phyloP scores from a whole-genome alignment of 306 rosid genomes.

The Vigna hirtella region DNA sequence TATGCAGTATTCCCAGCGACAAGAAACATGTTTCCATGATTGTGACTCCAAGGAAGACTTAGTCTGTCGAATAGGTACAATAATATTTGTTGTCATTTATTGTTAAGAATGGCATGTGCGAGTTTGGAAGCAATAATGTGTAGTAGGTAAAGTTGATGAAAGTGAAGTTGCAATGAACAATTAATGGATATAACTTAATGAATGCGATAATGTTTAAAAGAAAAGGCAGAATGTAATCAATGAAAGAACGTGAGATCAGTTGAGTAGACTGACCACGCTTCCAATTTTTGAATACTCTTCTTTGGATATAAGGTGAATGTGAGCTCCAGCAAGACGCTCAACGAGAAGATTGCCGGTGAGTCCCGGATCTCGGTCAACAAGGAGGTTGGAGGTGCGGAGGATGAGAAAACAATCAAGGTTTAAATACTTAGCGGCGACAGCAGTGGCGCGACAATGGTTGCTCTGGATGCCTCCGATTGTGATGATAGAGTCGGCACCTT shows the following conservation, averaged over 20 bases:
- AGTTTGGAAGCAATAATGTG: too few relatives aligned
- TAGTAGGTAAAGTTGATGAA: too few relatives aligned
- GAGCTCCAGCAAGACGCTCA: constrained; percentile 92
- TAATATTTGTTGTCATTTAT: too few relatives aligned
- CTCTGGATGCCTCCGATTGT: constrained; percentile 95
- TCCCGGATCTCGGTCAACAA: constrained; percentile 88
- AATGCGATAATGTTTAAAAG: neutral
- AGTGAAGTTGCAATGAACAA: neutral
- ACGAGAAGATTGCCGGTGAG: constrained; percentile 86
- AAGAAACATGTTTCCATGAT: too few relatives aligned
- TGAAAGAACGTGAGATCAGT: neutral
- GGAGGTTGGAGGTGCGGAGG: constrained; percentile 71
- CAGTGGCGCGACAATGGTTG: constrained; percentile 97
- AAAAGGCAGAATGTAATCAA: neutral
- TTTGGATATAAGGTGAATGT: constrained; percentile 75
- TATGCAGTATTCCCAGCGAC: too few relatives aligned
- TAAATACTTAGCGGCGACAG: constrained; percentile 90
- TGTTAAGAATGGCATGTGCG: too few relatives aligned
- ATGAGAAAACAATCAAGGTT: constrained; percentile 85
- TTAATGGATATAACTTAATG: neutral
- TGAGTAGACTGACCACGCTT: constrained; percentile 62
- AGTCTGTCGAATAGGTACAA: too few relatives aligned
- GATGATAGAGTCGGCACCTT: constrained; percentile 82
- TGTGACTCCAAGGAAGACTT: too few relatives aligned
- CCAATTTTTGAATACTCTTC: constrained; percentile 82